Evolutionary conservation across 169 alveolate species (phyloP).

Genomic region (Plasmodium ovale): DNA sequence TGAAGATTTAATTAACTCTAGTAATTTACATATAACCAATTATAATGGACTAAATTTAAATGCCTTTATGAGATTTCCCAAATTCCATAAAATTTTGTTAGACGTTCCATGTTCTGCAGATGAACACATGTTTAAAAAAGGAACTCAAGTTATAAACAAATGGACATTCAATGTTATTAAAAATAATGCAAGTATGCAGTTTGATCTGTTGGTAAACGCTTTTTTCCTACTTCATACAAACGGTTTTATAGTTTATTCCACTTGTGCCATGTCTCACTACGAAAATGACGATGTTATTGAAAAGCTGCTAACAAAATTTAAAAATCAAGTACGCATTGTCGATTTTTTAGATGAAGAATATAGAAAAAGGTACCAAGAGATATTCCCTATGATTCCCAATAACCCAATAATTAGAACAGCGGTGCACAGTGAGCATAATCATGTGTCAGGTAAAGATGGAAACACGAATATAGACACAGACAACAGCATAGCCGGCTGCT

Average conservation of each 20-base stretch:
- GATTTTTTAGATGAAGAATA: conserved; percentile 34
- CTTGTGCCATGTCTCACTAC: conserved; percentile 83
- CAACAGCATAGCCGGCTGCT: too few relatives aligned
- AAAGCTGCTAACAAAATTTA: conserved; percentile 1
- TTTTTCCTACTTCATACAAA: conserved; percentile 77
- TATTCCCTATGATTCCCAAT: too few relatives aligned
- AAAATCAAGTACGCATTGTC: conserved; percentile 18
- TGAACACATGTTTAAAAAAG: conserved; percentile 76
- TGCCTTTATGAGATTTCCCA: conserved; percentile 77
- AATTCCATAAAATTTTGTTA: conserved; percentile 81
- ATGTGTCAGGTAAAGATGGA: conserved; percentile 20
- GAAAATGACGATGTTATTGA: conserved; percentile 83
- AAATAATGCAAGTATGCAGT: conserved; percentile 81
- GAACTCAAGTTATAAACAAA: conserved; percentile 14
- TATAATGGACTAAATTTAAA: conserved; percentile 77
- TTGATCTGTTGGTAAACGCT: conserved; percentile 77
- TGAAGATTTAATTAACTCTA: conserved; percentile 69
- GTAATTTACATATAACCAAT: conserved; percentile 75
- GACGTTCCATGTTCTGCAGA: conserved; percentile 89
- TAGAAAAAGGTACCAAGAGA: neutral
- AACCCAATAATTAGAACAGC: conserved; percentile 44
- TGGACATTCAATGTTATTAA: conserved; percentile 83
- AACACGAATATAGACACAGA: too few relatives aligned
- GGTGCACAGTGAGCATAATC: neutral
- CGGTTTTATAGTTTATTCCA: conserved; percentile 84